A percentile compares a stretch with the other conserved stretches of the same genome.
These are phyloP conservation scores for Odonthalia washingtoniensis DNA, from an alignment of 31 red algal genomes.

Conservation along the genomic window DNA sequence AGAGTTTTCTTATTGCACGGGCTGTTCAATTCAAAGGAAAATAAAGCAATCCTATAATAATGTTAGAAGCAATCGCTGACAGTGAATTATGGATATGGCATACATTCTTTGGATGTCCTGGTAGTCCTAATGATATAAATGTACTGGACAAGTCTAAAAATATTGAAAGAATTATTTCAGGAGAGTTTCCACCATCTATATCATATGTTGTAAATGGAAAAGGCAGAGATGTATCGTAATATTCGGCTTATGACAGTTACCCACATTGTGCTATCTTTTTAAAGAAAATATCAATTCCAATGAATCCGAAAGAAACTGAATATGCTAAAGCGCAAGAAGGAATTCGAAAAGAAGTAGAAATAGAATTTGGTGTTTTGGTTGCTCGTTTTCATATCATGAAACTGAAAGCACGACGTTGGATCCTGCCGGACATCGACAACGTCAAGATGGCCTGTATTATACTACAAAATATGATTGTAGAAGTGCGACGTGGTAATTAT, in stretches of 20 bases:
- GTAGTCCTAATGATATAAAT: not conserved
- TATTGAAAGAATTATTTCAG: not conserved
- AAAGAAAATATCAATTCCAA: not conserved
- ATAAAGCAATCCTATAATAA: not conserved
- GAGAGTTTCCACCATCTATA: not conserved
- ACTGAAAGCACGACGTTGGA: not conserved
- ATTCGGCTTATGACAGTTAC: not conserved
- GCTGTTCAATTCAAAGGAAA: not conserved
- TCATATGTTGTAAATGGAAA: not conserved
- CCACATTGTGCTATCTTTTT: not conserved
- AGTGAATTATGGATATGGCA: conserved; percentile 13
- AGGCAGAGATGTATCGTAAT: not conserved
- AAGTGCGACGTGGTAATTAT: not conserved
- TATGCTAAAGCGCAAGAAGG: not conserved
- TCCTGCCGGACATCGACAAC: not conserved
- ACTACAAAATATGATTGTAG: conserved; percentile 39
- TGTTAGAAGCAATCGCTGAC: conserved; percentile 4
- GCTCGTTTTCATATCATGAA: conserved; percentile 1
- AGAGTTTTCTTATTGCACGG: not conserved
- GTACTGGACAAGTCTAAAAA: not conserved
- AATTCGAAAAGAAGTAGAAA: conserved; percentile 2
- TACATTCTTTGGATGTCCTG: not conserved
- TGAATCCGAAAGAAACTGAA: not conserved
- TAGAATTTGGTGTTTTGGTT: not conserved
- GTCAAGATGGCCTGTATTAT: conserved; percentile 30